These are phyloP conservation scores for Erodium maritimum DNA, from an alignment of 345 rosid genomes.

Conservation along the genomic window DNA sequence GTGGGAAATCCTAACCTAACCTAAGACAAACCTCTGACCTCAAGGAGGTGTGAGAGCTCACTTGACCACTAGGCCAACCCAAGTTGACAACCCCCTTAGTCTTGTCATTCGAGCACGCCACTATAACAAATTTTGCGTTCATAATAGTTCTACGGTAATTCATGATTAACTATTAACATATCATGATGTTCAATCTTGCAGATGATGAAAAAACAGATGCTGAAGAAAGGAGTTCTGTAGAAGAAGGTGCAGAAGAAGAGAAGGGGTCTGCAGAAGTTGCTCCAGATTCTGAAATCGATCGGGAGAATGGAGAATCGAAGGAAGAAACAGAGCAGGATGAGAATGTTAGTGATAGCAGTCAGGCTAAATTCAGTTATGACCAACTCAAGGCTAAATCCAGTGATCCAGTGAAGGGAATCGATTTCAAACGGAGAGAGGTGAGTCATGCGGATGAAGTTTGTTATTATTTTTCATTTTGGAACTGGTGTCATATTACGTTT, in stretches of 20 bases:
- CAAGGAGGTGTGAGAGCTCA: too few species aligned
- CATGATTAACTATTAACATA: too few species aligned
- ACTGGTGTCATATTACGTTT: not conserved
- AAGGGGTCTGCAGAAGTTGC: conserved; percentile 42
- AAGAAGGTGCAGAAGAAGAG: conserved; percentile 25
- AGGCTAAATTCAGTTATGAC: conserved; percentile 60
- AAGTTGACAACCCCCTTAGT: too few species aligned
- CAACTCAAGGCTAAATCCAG: conserved; percentile 78
- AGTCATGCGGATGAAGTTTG: conserved; percentile 11
- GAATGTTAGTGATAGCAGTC: conserved; percentile 17
- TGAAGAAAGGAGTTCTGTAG: conserved; percentile 33
- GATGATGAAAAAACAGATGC: conserved; percentile 3
- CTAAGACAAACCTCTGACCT: too few species aligned
- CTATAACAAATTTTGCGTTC: too few species aligned
- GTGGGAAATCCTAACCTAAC: too few species aligned
- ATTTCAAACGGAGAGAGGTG: conserved; percentile 93
- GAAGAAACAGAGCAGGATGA: conserved; percentile 39
- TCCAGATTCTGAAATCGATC: conserved; percentile 27
- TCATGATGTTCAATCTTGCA: too few species aligned
- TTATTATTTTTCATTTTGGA: not conserved
- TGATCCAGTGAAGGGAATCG: conserved; percentile 82
- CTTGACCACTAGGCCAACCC: too few species aligned
- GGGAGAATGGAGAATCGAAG: conserved; percentile 10
- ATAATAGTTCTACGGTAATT: too few species aligned
- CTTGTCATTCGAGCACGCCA: too few species aligned